Evolutionary conservation across 306 rosid genomes (phyloP), one percentile per base, ranked within the genome.

Genomic region (Amphicarpaea edgeworthii): DNA sequence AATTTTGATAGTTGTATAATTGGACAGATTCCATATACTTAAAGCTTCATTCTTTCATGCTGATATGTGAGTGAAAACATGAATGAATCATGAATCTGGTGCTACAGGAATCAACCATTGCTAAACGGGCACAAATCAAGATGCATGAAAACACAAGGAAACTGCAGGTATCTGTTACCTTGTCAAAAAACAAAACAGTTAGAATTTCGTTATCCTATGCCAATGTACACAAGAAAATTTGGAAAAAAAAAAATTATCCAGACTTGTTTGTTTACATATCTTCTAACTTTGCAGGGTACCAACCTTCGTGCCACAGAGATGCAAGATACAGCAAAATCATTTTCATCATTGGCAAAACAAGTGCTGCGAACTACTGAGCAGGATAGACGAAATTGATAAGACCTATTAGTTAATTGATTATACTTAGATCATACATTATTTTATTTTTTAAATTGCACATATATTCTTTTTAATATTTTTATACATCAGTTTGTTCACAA

Each of bases 271-370:
- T 47, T 68, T 7, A 61, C 73, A 47, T 7, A 32, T 62, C 17
- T 38, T 53, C 37, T 67, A 43, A 65, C 65, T 85, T 72, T 20
- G 47, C 87, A 92, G 93, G 97, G 90, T 12, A 87, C 83, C 71
- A 85, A 78, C 64, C 70, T 66, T 59, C 84, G 76, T 53, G 41
- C 98, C 19, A 17, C 95, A 30, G 91, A 92, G 14, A 90, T 94
- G 90, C 90, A 92, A 83, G 93, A 90, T 79, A 83, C 82, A 30
- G 98, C 98, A 41, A 84, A 73, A 71, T 90, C 98, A 51, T 92
- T 92, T 80, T 95, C 96, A 67, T 85, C 95, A 57, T 72, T 90
- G 89, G 98, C 96, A 49, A 90, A 84, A 19, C 91, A 90, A 69
- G 82, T 92, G 74, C 88, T 90, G 37, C 85, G 45, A 86, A 88